These are phyloP conservation scores for Saccharomycopsis olivae DNA, from an alignment of 805 yeast species.

Conservation along the genomic window DNA sequence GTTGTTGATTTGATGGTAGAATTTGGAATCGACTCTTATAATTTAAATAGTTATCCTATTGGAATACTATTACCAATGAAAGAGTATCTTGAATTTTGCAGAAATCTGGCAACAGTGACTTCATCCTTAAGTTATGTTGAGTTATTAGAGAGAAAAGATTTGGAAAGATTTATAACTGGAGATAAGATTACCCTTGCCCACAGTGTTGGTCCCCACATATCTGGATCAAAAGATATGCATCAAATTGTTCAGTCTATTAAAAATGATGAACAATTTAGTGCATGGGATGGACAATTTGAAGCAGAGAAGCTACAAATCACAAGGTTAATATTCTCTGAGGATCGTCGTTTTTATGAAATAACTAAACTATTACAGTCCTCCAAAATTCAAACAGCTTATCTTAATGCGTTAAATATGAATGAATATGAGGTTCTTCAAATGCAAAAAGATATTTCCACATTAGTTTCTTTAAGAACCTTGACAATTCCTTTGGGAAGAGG, in stretches of 20 bases:
- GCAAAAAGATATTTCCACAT: slow-evolving; percentile 47
- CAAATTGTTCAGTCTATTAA: slow-evolving; percentile 30
- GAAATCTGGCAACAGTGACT: slow-evolving; percentile 31
- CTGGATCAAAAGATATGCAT: slow-evolving; percentile 29
- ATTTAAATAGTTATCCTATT: slow-evolving; percentile 60
- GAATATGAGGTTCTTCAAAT: slow-evolving; percentile 48
- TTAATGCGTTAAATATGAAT: slow-evolving; percentile 28
- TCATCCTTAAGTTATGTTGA: slow-evolving; percentile 35
- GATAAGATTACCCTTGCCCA: too few relatives aligned
- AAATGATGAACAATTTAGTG: slow-evolving; percentile 37
- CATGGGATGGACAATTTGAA: slow-evolving; percentile 66
- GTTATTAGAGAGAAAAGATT: slow-evolving; percentile 59
- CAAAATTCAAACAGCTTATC: slow-evolving; percentile 43
- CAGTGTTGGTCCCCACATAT: slow-evolving; percentile 10
- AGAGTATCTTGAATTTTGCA: slow-evolving; percentile 46
- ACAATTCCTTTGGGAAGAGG: slow-evolving; percentile 74
- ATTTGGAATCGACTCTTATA: slow-evolving; percentile 37
- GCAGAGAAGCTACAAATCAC: slow-evolving; percentile 61
- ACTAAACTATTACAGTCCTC: slow-evolving; percentile 64
- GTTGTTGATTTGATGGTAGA: slow-evolving; percentile 55
- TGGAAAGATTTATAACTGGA: slow-evolving; percentile 27
- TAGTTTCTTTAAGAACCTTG: slow-evolving; percentile 60
- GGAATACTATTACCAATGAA: slow-evolving; percentile 62
- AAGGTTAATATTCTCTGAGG: slow-evolving; percentile 61
- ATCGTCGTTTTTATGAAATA: slow-evolving; percentile 70